phyloP scores from a whole-genome alignment of 768 basidiomycete species.

The Hirschioporus abietinus region DNA sequence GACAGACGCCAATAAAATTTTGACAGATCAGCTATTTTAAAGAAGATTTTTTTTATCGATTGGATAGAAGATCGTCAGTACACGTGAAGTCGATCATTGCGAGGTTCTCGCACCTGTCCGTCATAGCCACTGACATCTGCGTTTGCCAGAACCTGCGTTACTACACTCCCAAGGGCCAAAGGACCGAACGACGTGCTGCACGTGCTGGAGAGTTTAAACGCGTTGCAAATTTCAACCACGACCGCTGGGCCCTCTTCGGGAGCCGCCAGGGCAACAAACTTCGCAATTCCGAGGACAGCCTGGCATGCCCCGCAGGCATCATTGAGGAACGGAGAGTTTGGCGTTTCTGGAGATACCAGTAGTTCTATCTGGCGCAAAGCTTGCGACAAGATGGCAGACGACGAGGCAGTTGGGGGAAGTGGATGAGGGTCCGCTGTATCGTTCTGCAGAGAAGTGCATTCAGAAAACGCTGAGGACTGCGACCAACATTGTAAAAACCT shows the following conservation, averaged over 20 bases:
- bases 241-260: constrained; percentile 56
- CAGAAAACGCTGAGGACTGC: not conserved
- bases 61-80: not conserved
- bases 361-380: constrained; percentile 49
- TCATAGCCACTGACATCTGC: constrained; percentile 70
- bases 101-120: constrained; percentile 46
- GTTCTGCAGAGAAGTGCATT: constrained; percentile 26
- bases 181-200: constrained; percentile 47
- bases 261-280: constrained; percentile 60
- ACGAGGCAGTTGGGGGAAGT: constrained; percentile 51
- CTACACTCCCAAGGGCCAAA: constrained; percentile 46
- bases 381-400: constrained; percentile 39
- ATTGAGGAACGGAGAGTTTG: constrained; percentile 46
- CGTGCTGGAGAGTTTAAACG: constrained; percentile 42
- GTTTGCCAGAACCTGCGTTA: constrained; percentile 69
- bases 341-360: constrained; percentile 35
- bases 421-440: constrained; percentile 61
- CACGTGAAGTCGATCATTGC: not conserved
- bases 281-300: constrained; percentile 54
- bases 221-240: constrained; percentile 54
- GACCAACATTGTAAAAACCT: constrained; percentile 20
- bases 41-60: not conserved
- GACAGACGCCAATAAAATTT: constrained; percentile 52
- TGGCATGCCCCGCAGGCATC: constrained; percentile 56
- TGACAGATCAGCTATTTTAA: constrained; percentile 48